These are phyloP conservation scores for Pyronema omphalodes DNA, from an alignment of 495 filamentous ascomycete genomes.

Conservation along the genomic window DNA sequence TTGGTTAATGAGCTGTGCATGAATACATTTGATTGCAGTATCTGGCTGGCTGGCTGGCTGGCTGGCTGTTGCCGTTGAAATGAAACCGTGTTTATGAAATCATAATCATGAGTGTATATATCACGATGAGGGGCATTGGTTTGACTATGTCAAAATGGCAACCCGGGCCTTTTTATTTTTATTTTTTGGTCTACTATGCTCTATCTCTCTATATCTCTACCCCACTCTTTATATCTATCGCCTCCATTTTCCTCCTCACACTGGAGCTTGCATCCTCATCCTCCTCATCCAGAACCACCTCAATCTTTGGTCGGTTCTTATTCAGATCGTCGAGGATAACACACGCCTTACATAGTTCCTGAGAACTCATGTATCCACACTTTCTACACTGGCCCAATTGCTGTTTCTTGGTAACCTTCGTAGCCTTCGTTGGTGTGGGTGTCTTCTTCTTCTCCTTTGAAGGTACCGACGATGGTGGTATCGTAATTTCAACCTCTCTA, in stretches of 20 bases:
- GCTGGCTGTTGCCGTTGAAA: too few species aligned
- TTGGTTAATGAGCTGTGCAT: too few species aligned
- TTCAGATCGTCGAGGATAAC: constrained; percentile 77
- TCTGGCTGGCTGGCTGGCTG: too few species aligned
- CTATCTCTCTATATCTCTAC: background rate
- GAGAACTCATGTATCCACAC: constrained; percentile 91
- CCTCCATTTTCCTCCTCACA: constrained; percentile 4
- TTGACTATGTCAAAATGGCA: too few species aligned
- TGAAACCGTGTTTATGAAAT: too few species aligned
- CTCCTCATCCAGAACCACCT: background rate
- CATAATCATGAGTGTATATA: too few species aligned
- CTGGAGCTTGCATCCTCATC: constrained; percentile 2
- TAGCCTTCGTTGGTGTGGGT: background rate
- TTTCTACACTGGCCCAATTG: constrained; percentile 65
- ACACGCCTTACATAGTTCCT: constrained; percentile 89
- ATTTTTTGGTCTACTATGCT: too few species aligned
- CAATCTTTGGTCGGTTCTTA: constrained; percentile 68
- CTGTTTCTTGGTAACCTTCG: constrained; percentile 30
- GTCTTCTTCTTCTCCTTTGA: constrained; percentile 22
- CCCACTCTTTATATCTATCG: constrained; percentile 1
- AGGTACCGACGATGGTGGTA: constrained; percentile 22
- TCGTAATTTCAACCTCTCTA: constrained; percentile 54
- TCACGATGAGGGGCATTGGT: too few species aligned
- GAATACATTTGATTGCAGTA: too few species aligned
- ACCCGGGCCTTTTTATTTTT: too few species aligned